Conservation (phyloP, 495 filamentous ascomycete species). For the Penicillium antarcticum region DNA sequence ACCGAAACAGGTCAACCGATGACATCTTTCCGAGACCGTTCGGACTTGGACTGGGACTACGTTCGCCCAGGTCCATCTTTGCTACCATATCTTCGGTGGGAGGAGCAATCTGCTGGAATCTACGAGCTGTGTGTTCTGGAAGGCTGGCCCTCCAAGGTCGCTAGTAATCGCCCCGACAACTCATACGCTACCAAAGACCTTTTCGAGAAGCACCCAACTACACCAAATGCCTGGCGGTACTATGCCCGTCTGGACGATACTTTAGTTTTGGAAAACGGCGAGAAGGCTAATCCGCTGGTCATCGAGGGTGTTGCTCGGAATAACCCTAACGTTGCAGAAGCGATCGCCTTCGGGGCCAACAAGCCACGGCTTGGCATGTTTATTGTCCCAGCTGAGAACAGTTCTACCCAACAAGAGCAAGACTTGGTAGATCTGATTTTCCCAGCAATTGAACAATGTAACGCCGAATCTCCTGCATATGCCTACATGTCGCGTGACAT, state of each 20-base stretch:
- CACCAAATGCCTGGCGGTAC: slow-evolving; percentile 51
- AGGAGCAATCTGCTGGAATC: slow-evolving; percentile 42
- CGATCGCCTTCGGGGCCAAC: slow-evolving; percentile 29
- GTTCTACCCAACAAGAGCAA: slow-evolving; percentile 24
- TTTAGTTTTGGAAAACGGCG: slow-evolving; percentile 57
- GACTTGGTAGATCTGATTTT: slow-evolving; percentile 41
- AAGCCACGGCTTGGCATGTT: slow-evolving; percentile 33
- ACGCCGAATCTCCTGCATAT: slow-evolving; percentile 41
- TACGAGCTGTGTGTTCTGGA: slow-evolving; percentile 55
- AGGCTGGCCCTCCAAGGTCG: slow-evolving; percentile 60
- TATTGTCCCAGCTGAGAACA: slow-evolving; percentile 34
- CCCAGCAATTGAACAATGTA: slow-evolving; percentile 43
- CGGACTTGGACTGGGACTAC: slow-evolving; percentile 61
- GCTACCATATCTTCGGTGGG: slow-evolving; percentile 43
- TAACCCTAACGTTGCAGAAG: slow-evolving; percentile 22
- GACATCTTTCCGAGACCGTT: slow-evolving; percentile 40
- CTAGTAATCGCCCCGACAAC: slow-evolving; percentile 53
- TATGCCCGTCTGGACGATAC: slow-evolving; percentile 55
- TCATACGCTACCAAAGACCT: slow-evolving; percentile 57
- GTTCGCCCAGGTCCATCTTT: slow-evolving; percentile 38
- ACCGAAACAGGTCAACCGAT: slow-evolving; percentile 54
- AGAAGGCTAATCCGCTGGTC: slow-evolving; percentile 60
- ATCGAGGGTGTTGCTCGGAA: slow-evolving; percentile 44
- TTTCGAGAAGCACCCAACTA: slow-evolving; percentile 49
- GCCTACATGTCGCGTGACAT: slow-evolving; percentile 49